Conservation (phyloP, 176 grass and related monocot species). For the Alloteropsis semialata region DNA sequence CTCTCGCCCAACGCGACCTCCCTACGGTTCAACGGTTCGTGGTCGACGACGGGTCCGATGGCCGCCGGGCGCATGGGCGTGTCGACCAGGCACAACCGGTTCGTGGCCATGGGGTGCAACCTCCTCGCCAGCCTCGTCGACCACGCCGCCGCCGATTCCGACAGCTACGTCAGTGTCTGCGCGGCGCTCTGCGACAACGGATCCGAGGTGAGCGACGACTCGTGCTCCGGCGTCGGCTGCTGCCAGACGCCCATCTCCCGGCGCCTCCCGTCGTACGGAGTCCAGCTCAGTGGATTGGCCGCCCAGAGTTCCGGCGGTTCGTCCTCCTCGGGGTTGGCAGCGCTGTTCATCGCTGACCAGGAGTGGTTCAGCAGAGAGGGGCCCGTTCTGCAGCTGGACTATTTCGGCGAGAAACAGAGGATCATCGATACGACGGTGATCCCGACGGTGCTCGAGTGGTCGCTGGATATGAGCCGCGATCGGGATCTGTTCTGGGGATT, state of each 20-base stretch:
- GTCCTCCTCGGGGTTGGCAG: too few relatives aligned
- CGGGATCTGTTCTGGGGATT: not conserved
- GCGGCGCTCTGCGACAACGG: not conserved
- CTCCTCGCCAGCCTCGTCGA: not conserved
- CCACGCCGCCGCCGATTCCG: not conserved
- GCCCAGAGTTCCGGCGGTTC: too few relatives aligned
- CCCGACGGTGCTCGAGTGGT: constrained; percentile 38
- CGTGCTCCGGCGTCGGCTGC: constrained; percentile 9
- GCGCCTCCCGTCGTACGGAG: not conserved
- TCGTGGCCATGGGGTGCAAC: constrained; percentile 27
- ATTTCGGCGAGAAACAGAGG: too few relatives aligned
- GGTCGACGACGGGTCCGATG: not conserved
- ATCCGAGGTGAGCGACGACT: not conserved
- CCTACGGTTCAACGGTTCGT: not conserved
- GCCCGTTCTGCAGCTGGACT: too few relatives aligned
- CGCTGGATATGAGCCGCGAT: not conserved
- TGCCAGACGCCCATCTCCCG: constrained; percentile 19
- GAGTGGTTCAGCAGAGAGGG: constrained; percentile 27
- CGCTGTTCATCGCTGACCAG: constrained; percentile 25
- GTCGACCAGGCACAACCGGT: not conserved
- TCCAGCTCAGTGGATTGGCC: too few relatives aligned
- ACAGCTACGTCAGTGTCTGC: not conserved
- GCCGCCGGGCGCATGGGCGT: not conserved
- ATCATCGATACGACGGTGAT: too few relatives aligned
- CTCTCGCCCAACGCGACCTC: too few relatives aligned